Evolutionary conservation across 2,329 filamentous ascomycete genomes (phyloP).

Genomic region (Calonectria pauciramosa): DNA sequence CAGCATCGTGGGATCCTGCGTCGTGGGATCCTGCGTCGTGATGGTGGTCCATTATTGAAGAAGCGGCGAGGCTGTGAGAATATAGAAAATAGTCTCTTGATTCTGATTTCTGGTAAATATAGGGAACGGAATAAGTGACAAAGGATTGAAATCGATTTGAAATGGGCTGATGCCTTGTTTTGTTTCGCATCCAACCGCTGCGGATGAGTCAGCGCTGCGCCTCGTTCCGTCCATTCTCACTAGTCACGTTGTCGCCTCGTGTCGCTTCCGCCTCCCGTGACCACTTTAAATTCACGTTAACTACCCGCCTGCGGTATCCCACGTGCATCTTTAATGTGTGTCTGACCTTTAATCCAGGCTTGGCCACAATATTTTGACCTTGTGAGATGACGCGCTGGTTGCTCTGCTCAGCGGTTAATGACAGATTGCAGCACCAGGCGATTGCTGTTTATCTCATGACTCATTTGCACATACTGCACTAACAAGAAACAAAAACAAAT

Average conservation of each 20-base stretch:
- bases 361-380: not conserved
- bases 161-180: not conserved
- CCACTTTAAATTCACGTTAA: not conserved
- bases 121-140: not conserved
- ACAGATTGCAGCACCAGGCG: not conserved
- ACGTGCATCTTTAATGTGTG: not conserved
- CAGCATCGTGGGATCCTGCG: not conserved
- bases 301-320: not conserved
- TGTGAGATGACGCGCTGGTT: not conserved
- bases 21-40: not conserved
- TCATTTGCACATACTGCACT: not conserved
- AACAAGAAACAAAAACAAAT: not conserved
- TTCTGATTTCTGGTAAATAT: not conserved
- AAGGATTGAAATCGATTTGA: not conserved
- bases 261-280: not conserved
- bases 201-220: not conserved
- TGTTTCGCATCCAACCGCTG: not conserved
- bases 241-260: not conserved
- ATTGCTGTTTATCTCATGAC: not conserved
- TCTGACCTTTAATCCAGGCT: not conserved
- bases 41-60: not conserved
- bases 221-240: not conserved
- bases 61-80: not conserved
- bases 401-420: not conserved
- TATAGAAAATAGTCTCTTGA: not conserved